Conservation (phyloP, 2,329 filamentous ascomycete genomes). For the Penicillium sumatraense region DNA sequence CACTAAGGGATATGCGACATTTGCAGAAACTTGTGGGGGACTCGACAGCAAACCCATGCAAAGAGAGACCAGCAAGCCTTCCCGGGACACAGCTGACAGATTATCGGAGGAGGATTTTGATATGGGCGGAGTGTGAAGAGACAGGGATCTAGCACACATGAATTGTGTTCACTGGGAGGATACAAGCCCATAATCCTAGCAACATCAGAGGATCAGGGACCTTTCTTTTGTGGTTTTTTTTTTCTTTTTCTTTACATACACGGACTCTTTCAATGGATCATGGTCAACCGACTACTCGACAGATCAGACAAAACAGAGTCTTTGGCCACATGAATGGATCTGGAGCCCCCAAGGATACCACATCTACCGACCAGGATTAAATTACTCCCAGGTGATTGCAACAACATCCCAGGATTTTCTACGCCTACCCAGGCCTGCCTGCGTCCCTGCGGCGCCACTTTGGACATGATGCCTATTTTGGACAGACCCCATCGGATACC, state of each 20-base stretch:
- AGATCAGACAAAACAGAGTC: slow-evolving; percentile 3
- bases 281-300: slow-evolving; percentile 3
- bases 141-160: neutral
- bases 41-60: slow-evolving; percentile 10
- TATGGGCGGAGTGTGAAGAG: neutral
- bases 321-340: neutral
- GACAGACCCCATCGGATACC: neutral
- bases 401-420: neutral
- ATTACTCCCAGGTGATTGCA: neutral
- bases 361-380: neutral
- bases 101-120: neutral
- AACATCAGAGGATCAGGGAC: neutral
- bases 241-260: slow-evolving; percentile 3
- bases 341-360: neutral
- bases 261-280: slow-evolving; percentile 3
- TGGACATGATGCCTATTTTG: neutral
- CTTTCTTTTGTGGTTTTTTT: neutral
- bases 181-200: neutral
- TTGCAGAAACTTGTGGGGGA: slow-evolving; percentile 22
- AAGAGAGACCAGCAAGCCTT: neutral
- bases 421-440: neutral
- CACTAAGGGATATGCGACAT: slow-evolving; percentile 26
- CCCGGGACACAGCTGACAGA: neutral
- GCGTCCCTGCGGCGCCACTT: neutral
- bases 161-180: neutral